These are phyloP conservation scores for Fragaria vesca DNA, from an alignment of 306 rosid species.

Conservation along the genomic window DNA sequence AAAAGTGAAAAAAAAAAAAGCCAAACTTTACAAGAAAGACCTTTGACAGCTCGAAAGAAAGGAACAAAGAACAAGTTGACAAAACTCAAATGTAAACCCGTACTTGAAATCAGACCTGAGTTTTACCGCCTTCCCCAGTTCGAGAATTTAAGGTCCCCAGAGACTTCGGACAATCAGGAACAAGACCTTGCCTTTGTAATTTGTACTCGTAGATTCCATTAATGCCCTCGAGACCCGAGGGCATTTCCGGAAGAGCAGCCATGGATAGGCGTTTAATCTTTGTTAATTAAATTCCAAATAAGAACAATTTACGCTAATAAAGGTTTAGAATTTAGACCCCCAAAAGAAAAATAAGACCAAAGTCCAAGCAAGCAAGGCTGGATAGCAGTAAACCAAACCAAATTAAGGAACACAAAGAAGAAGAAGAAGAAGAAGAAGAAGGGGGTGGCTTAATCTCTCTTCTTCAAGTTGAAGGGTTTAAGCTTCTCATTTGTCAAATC, in stretches of 20 bases:
- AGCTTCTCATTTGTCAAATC: conserved; percentile 29
- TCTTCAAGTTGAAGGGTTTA: conserved; percentile 43
- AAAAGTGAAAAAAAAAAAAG: background rate
- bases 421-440: conserved; percentile 8
- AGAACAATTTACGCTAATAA: conserved; percentile 16
- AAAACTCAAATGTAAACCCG: background rate
- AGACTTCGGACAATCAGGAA: conserved; percentile 19
- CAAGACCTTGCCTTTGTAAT: conserved; percentile 25
- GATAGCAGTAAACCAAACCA: conserved; percentile 23
- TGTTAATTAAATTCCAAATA: conserved; percentile 28
- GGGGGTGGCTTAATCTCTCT: conserved; percentile 42
- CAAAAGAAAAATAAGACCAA: conserved; percentile 7
- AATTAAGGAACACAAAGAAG: background rate
- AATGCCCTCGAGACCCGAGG: conserved; percentile 25
- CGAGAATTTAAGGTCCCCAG: conserved; percentile 14
- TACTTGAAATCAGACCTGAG: background rate
- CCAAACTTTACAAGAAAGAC: background rate
- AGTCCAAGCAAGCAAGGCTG: conserved; percentile 40
- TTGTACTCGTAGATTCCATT: conserved; percentile 22
- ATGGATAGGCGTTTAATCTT: conserved; percentile 24
- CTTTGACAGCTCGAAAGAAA: background rate
- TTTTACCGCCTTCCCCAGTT: conserved; percentile 40
- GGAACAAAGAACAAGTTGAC: background rate
- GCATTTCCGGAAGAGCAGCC: conserved; percentile 14
- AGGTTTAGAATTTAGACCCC: background rate